These are phyloP conservation scores for Letharia columbiana DNA, from an alignment of 495 filamentous ascomycete genomes.

Conservation along the genomic window DNA sequence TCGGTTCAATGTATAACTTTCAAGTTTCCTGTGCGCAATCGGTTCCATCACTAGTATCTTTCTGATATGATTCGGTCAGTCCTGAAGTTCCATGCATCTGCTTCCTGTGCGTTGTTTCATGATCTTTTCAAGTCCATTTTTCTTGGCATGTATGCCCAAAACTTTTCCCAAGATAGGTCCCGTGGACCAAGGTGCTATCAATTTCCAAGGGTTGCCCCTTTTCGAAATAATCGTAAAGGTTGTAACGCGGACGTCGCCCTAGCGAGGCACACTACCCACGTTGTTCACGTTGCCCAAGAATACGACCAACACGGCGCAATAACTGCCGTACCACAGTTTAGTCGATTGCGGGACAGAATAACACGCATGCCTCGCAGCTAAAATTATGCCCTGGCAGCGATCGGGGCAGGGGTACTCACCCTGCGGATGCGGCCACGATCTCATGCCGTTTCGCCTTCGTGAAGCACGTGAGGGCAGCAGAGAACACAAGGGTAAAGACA, in stretches of 20 bases:
- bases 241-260: neutral
- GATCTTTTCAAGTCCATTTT: no score
- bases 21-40: neutral
- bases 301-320: constrained; percentile 28
- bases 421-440: constrained; percentile 39
- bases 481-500: constrained; percentile 33
- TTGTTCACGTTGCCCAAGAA: constrained; percentile 27
- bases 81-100: no score
- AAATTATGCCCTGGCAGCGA: neutral
- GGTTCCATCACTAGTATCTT: no score
- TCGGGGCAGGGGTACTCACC: constrained; percentile 19
- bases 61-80: no score
- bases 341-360: neutral
- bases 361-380: neutral
- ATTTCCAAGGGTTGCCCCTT: no score
- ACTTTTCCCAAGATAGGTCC: no score
- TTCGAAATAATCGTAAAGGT: no score
- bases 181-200: no score
- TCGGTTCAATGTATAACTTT: neutral
- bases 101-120: no score
- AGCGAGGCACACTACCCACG: neutral
- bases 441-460: constrained; percentile 38
- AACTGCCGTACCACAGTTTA: constrained; percentile 10
- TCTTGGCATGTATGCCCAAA: no score
- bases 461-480: constrained; percentile 28